A percentile compares a stretch with the other conserved stretches of the same genome.
Conservation (phyloP, 75 land plant genomes). For the Selaginella moellendorffii region DNA sequence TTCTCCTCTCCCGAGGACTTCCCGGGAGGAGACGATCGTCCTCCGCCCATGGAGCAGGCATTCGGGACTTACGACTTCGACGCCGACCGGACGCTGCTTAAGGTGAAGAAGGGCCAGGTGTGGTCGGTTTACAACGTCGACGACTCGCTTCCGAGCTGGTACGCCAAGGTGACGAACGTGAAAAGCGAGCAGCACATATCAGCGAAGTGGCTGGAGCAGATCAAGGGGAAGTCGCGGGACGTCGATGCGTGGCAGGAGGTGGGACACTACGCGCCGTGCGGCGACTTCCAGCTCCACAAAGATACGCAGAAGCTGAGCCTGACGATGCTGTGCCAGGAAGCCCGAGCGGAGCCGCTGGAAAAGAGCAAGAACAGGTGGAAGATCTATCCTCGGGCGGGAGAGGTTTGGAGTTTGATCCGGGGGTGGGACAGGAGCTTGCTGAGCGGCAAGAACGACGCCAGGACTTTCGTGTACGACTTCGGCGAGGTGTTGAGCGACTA, state of each 20-base stretch:
- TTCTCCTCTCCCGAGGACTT: not conserved
- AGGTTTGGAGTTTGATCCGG: slow-evolving; percentile 63
- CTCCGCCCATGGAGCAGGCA: not conserved
- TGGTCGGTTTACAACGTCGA: slow-evolving; percentile 73
- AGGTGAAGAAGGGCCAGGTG: slow-evolving; percentile 42
- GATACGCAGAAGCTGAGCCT: not conserved
- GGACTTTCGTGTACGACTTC: slow-evolving; percentile 39
- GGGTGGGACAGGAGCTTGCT: slow-evolving; percentile 40
- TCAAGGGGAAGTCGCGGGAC: not conserved
- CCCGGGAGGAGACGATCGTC: not conserved
- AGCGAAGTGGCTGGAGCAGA: not conserved
- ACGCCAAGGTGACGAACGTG: slow-evolving; percentile 8
- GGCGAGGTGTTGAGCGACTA: slow-evolving; percentile 44
- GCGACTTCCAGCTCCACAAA: not conserved
- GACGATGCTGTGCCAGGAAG: not conserved
- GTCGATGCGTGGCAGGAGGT: not conserved
- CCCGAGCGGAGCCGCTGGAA: slow-evolving; percentile 7
- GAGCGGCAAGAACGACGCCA: slow-evolving; percentile 19
- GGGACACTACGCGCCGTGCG: not conserved
- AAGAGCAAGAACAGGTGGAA: slow-evolving; percentile 26
- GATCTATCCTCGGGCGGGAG: slow-evolving; percentile 55
- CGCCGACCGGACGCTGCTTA: slow-evolving; percentile 19
- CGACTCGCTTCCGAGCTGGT: slow-evolving; percentile 87
- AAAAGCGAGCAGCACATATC: not conserved
- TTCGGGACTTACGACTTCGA: slow-evolving; percentile 43